Percentiles rank a stretch among this genome's conserved stretches.
These are phyloP conservation scores for Psidium guajava DNA, from an alignment of 345 rosid species.

Conservation along the genomic window DNA sequence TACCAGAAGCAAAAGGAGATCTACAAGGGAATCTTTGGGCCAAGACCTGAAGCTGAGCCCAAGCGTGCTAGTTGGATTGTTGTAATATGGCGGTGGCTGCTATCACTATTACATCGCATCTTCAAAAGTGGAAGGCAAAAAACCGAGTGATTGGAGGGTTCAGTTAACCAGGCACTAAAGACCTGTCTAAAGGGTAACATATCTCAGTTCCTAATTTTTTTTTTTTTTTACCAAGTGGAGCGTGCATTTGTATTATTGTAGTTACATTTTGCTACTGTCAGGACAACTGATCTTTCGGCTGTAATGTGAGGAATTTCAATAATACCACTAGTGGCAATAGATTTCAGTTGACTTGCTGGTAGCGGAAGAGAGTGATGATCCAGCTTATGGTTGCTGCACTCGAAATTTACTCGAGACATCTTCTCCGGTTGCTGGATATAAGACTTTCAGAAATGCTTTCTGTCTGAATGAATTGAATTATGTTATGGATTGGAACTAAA, in stretches of 20 bases:
- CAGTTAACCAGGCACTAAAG: not conserved
- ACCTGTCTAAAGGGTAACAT: not conserved
- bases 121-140: conserved; percentile 19
- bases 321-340: not conserved
- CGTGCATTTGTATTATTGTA: not conserved
- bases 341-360: not conserved
- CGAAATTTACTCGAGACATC: not conserved
- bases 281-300: not conserved
- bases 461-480: not conserved
- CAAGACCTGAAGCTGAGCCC: conserved; percentile 38
- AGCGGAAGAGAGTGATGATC: not conserved
- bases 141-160: conserved; percentile 14
- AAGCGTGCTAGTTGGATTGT: conserved; percentile 30
- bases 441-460: not conserved
- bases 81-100: conserved; percentile 34
- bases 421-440: not conserved
- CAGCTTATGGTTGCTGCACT: not conserved
- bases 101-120: conserved; percentile 17
- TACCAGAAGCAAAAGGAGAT: conserved; percentile 81
- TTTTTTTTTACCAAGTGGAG: not conserved
- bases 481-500: not conserved
- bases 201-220: not conserved
- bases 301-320: not conserved
- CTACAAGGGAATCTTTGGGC: conserved; percentile 72
- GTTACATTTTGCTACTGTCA: not conserved